A percentile compares a stretch with the other conserved stretches of the same genome.
Evolutionary conservation across 768 basidiomycete genomes (phyloP).

Genomic region (Rhizopogon sp.): DNA sequence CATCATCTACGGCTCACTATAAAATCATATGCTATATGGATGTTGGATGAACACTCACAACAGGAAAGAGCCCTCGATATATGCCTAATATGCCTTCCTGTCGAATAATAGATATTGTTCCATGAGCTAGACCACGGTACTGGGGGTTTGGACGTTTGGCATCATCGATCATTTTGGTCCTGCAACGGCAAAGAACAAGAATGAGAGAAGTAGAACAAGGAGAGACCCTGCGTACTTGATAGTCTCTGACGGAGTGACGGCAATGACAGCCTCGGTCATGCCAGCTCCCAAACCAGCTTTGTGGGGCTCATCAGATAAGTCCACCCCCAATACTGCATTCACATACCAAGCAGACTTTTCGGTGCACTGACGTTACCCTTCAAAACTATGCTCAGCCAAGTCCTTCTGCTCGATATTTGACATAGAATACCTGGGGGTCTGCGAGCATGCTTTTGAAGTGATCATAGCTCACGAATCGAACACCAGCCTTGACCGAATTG

Average conservation of each 20-base stretch:
- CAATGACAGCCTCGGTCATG: conserved; percentile 87
- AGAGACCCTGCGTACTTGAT: conserved; percentile 70
- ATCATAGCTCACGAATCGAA: conserved; percentile 93
- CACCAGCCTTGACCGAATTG: conserved; percentile 91
- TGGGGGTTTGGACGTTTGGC: conserved; percentile 79
- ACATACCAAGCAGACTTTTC: conserved; percentile 72
- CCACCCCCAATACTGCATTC: not conserved
- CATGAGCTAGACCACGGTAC: conserved; percentile 85
- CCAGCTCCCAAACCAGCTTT: conserved; percentile 82
- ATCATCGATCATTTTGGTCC: conserved; percentile 97
- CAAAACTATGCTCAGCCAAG: not conserved
- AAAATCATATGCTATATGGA: not conserved
- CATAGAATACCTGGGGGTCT: conserved; percentile 62
- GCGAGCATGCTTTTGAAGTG: conserved; percentile 81
- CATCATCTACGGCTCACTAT: conserved; percentile 63
- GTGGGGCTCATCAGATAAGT: not conserved
- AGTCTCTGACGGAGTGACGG: conserved; percentile 96
- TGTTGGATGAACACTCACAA: conserved; percentile 49
- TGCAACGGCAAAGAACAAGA: conserved; percentile 25
- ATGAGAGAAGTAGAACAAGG: not conserved
- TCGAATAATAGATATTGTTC: conserved; percentile 70
- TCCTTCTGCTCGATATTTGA: too few relatives aligned
- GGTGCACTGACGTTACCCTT: conserved; percentile 91
- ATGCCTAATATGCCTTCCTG: conserved; percentile 83
- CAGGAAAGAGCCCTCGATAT: conserved; percentile 90